Base-by-base conservation (phyloP, 2,329 filamentous ascomycete species). In the Fusarium udum region DNA sequence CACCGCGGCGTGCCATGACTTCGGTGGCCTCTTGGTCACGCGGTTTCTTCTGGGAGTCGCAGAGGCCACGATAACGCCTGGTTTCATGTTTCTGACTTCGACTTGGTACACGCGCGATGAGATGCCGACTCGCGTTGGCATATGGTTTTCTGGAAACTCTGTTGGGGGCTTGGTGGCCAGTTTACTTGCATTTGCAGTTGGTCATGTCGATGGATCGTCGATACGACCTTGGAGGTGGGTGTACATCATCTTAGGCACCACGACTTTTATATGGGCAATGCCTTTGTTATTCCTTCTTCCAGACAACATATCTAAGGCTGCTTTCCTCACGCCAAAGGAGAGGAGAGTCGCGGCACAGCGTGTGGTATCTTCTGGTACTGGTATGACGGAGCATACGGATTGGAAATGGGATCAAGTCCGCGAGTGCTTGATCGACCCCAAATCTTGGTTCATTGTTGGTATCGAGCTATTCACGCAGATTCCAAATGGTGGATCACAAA, bases 401-500 rank as follows among this genome's bases (percentile, higher is more conserved):
- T 90, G 86, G 84, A 84, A 82, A 59, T 85, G 84, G 82, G 80
- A 84, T 6, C 89, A 91, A 74, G 79, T 85, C 34, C 65, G 79
- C 10, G 89, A 91, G 77, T 89, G 87, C 55, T 77, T 91, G 0
- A 60, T 82, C 15, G 89, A 90, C 71, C 88, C 87, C 7, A 90
- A 91, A 78, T 89, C 88, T 0, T 91, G 88, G 88, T 80, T 91
- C 53, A 84, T 91, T 51, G 84, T 89, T 64, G 82, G 81, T 4
- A 84, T 91, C 28, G 84, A 86, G 28, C 69, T 91, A 9, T 78
- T 87, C 6, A 87, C 84, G 4, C 87, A 89, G 78, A 90, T 91
- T 31, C 89, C 90, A 45, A 92, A 91, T 69, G 89, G 89, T 37
- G 89, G 90, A 31, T 89, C 88, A 1, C 86, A 88, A 73, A 88